Evolutionary conservation across 352 stramenopile genomes (phyloP).

Genomic region (Chrysophaeum taylorii): DNA sequence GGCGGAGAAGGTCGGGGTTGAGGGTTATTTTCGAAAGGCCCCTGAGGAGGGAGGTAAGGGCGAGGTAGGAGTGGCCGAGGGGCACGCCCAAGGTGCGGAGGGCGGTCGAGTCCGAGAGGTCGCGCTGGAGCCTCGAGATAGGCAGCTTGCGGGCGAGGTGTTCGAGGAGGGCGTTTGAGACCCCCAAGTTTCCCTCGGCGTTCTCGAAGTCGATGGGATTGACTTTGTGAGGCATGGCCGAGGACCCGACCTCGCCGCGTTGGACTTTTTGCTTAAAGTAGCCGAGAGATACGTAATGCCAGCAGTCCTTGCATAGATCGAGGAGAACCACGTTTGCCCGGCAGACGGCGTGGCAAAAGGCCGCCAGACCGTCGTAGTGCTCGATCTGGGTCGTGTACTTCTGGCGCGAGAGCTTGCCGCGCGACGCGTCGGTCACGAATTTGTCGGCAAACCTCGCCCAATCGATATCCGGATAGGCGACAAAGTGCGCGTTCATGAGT

Average conservation of each 20-base stretch:
- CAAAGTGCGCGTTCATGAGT: conserved; percentile 37
- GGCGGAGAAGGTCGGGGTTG: conserved; percentile 26
- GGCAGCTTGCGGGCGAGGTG: conserved; percentile 36
- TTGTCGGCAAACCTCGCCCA: conserved; percentile 25
- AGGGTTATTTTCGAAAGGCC: conserved; percentile 28
- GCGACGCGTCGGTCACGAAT: conserved; percentile 30
- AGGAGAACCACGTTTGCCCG: conserved; percentile 38
- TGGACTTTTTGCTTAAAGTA: conserved; percentile 40
- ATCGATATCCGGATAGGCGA: conserved; percentile 36
- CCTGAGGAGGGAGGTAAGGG: conserved; percentile 24
- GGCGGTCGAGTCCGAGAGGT: conserved; percentile 37
- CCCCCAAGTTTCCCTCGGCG: conserved; percentile 36
- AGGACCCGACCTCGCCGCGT: conserved; percentile 34
- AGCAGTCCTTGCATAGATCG: conserved; percentile 39
- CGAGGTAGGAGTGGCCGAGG: conserved; percentile 37
- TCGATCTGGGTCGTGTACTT: conserved; percentile 16
- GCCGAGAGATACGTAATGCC: conserved; percentile 35
- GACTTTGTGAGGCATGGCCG: conserved; percentile 42
- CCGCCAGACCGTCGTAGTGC: conserved; percentile 37
- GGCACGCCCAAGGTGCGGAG: conserved; percentile 31
- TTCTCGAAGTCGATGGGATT: conserved; percentile 47
- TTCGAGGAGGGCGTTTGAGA: conserved; percentile 33
- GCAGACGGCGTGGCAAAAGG: conserved; percentile 28
- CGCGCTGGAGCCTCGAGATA: conserved; percentile 36
- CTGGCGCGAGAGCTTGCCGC: conserved; percentile 21